Base-by-base conservation (phyloP, 805 yeast species). In the Saccharomycopsis olivae region DNA sequence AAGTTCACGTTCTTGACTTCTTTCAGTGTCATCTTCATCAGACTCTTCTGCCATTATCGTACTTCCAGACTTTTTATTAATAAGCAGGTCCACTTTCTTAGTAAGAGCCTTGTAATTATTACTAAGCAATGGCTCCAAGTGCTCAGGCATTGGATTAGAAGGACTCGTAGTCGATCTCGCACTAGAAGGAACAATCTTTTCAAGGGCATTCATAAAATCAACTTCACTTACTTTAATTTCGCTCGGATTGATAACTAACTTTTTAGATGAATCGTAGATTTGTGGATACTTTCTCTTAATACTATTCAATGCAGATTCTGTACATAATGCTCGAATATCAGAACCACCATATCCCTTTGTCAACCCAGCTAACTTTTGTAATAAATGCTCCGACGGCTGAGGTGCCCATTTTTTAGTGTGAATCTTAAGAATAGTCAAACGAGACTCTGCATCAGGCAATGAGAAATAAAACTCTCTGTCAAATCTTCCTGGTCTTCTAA, bases 311-410 rank as follows among this genome's bases (percentile, higher is more conserved):
- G 97, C 97, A 23, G 96, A 88, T 56, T 92, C 98, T 0, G 97
- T 89, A 57, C 97, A 87, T 23, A 92, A 63, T 0, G 97, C 95
- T 40, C 96, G 66, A 47, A 92, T 64, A 58, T 92, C 98, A 2
- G 98, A 97, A 64, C 98, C 98, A 35, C 98, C 98, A 54, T 84
- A 92, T 0, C 98, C 98, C 56, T 88, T 89, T 0, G 98, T 89
- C 42, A 85, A 60, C 16, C 67, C 66, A 0, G 96, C 89, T 27
- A 92, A 65, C 40, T 76, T 75, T 4, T 68, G 66, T 8, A 85
- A 51, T 48, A 92, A 82, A 4, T 55, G 60, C 0, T 62, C 62
- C 5, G 73, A 56, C 41, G 84, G 60, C 3, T 83, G 80, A 10
- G 95, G 92, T 10, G 66, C 66, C 98, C 98, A 92, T 53, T 79